Percentiles rank a stretch among this genome's conserved stretches.
Evolutionary conservation across 495 filamentous ascomycete genomes (phyloP).

Genomic region (Podospora australis): DNA sequence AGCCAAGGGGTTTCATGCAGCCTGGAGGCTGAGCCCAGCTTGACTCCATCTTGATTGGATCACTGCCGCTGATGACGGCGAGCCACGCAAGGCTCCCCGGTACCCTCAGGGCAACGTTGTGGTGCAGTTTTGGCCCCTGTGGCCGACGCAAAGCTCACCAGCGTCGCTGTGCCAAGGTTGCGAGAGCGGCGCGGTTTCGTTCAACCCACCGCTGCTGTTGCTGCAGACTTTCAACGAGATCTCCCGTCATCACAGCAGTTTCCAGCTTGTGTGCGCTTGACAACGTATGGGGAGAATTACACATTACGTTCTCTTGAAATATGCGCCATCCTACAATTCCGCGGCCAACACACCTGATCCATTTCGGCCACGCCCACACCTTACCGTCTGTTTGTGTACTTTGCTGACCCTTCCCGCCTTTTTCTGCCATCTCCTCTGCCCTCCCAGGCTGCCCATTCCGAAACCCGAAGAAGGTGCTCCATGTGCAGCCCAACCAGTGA

Average conservation of each 20-base stretch:
- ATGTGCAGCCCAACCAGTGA: conserved; percentile 8
- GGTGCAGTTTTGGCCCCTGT: conserved; percentile 6
- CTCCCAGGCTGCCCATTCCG: conserved; percentile 4
- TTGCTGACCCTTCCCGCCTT: neutral
- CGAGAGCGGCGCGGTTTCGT: conserved; percentile 14
- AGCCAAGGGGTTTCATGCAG: conserved; percentile 14
- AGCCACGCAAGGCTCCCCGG: conserved; percentile 4
- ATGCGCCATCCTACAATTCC: conserved; percentile 9
- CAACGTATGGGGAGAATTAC: too few species aligned
- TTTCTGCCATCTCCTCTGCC: neutral
- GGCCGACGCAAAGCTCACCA: neutral
- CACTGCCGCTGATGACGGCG: conserved; percentile 4
- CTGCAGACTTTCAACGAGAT: neutral
- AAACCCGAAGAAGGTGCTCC: neutral
- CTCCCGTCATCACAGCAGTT: too few species aligned
- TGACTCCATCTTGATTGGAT: conserved; percentile 10
- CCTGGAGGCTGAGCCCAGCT: conserved; percentile 12
- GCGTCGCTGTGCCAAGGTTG: conserved; percentile 16
- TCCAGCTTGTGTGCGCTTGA: too few species aligned
- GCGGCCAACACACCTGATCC: conserved; percentile 13
- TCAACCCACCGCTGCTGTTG: neutral
- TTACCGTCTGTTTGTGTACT: neutral
- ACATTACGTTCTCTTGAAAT: too few species aligned
- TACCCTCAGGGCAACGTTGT: neutral
- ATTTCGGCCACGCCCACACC: conserved; percentile 4